A percentile compares a stretch with the other conserved stretches of the same genome.
These are phyloP conservation scores for Xylariomycetidae sp. DNA, from an alignment of 2,329 filamentous ascomycete species.

Conservation along the genomic window DNA sequence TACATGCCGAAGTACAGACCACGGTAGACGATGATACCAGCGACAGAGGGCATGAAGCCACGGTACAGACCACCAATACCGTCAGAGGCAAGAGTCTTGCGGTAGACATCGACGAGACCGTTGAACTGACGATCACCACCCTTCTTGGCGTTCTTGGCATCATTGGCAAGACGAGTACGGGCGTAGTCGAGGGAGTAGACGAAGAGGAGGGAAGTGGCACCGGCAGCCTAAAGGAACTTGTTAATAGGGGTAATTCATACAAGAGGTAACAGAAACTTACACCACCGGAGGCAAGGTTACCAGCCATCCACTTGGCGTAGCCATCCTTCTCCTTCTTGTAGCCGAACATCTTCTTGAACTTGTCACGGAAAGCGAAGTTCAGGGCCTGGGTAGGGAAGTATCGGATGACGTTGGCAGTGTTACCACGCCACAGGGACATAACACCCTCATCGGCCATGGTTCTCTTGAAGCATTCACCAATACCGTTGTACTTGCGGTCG, in stretches of 20 bases:
- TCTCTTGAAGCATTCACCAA: slow-evolving; percentile 90
- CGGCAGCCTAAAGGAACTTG: slow-evolving; percentile 63
- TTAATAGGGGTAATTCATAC: slow-evolving; percentile 1
- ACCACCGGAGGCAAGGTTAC: slow-evolving; percentile 99
- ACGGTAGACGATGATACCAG: slow-evolving; percentile 99
- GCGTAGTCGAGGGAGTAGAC: slow-evolving; percentile 99
- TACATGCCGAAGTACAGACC: slow-evolving; percentile 99
- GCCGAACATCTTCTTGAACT: slow-evolving; percentile 99
- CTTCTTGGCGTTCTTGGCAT: slow-evolving; percentile 96
- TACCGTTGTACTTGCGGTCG: slow-evolving; percentile 93
- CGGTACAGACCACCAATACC: slow-evolving; percentile 99
- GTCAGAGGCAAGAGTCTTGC: slow-evolving; percentile 98
- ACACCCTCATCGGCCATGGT: slow-evolving; percentile 89
- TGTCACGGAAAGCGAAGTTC: slow-evolving; percentile 99
- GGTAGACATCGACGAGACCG: slow-evolving; percentile 98
- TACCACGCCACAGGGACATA: slow-evolving; percentile 96
- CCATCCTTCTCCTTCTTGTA: slow-evolving; percentile 99
- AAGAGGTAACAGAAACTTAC: slow-evolving; percentile 50
- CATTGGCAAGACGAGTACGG: slow-evolving; percentile 99
- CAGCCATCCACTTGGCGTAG: slow-evolving; percentile 97
- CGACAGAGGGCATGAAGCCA: slow-evolving; percentile 99
- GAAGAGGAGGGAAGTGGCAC: slow-evolving; percentile 99
- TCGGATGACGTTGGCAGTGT: slow-evolving; percentile 99
- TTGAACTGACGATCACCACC: slow-evolving; percentile 99
- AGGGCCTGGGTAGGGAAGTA: slow-evolving; percentile 99